Base-by-base conservation (phyloP, 148 eudicot species). In the Rhododendron ovatum region DNA sequence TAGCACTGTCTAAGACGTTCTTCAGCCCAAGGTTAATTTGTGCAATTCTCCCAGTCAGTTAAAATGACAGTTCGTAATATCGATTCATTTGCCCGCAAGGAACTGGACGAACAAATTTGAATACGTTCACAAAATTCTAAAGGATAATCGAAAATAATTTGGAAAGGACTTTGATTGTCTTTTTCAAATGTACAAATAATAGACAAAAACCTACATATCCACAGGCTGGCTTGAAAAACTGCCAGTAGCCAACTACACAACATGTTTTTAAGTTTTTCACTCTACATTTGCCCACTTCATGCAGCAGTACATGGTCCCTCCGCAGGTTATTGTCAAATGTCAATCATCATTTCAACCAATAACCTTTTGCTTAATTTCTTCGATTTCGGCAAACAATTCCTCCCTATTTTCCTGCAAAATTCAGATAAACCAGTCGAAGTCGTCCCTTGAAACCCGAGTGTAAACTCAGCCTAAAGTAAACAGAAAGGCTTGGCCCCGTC, bases 371-470 rank as follows among this genome's bases (percentile, higher is more conserved):
- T 93, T 94, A 30, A 97, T 90, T 85, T 93, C 94, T 78, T 94
- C 91, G 35, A 95, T 86, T 86, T 90, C 93, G 26, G 92, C 84
- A 41, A 63, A 76, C 82, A 97, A 89, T 85, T 97, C 98, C 43
- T 91, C 91, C 81, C 98, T 92, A 82, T 91, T 94, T 89, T 88
- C 84, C 99, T 97, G 95, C 69, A 85, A 86, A 75, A 76, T 83
- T 9, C 53, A 87, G 77, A 83, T 35, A 80, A 45, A 47, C 14
- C 7, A 75, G 26, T 47, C 13, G 22, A 26, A 5, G 30, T 18
- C 67, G 24, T 39, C 79, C 37, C 43, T 24, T 1, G 10, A 67
- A 10, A n/a, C 26, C 26, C 20, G 20, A 17, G 17, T 3, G 53
- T 15, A 20, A 67, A 6, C n/a, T 4, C 77, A 26, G 2, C 7